Conservation (phyloP, 1,139 yeast species). For the Candida buenavistaensis region DNA sequence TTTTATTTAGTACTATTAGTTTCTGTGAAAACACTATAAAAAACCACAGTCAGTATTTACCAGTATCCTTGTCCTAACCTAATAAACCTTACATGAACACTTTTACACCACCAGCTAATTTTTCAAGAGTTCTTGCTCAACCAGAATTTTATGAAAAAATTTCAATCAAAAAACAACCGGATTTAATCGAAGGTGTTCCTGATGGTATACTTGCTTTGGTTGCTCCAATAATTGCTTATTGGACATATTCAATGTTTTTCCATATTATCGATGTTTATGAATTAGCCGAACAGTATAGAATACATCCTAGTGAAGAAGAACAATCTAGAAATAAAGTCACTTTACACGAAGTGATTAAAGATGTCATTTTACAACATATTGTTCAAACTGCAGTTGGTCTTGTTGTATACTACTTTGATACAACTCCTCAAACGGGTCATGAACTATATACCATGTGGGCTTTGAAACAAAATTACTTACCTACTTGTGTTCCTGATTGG, state of each 20-base stretch:
- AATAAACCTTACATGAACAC: too few species aligned
- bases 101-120: constrained; percentile 14
- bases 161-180: constrained; percentile 11
- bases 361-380: constrained; percentile 80
- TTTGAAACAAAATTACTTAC: constrained; percentile 42
- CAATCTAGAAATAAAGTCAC: constrained; percentile 72
- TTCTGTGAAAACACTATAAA: too few species aligned
- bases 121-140: constrained; percentile 15
- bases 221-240: constrained; percentile 79
- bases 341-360: constrained; percentile 65
- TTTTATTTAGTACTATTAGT: too few species aligned
- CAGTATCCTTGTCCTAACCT: too few species aligned
- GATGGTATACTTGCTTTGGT: constrained; percentile 75
- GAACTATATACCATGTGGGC: constrained; percentile 72
- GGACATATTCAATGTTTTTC: constrained; percentile 75
- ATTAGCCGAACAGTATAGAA: constrained; percentile 78
- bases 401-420: constrained; percentile 55
- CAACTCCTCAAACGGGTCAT: constrained; percentile 66
- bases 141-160: constrained; percentile 12
- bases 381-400: constrained; percentile 76
- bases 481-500: constrained; percentile 43
- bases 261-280: constrained; percentile 72
- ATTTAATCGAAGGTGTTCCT: constrained; percentile 47
- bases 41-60: too few species aligned
- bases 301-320: constrained; percentile 91